Evolutionary conservation across 2,329 filamentous ascomycete genomes (phyloP).

Genomic region (Colletotrichum acutatum): DNA sequence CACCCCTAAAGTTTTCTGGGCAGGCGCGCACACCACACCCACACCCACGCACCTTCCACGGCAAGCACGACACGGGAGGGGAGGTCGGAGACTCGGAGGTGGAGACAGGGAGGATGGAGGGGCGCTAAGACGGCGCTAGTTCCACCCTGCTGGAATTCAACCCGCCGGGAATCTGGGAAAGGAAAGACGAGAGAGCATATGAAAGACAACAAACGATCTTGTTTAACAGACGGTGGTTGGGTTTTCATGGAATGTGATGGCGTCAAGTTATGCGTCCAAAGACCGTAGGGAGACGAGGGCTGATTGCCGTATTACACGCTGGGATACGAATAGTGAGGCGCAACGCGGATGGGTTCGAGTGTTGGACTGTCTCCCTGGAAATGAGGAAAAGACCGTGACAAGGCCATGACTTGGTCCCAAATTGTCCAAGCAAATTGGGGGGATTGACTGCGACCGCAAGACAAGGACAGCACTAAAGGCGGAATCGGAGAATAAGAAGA

Average conservation of each 20-base stretch:
- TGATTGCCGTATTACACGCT: background rate
- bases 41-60: too few species aligned
- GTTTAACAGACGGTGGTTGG: background rate
- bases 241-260: background rate
- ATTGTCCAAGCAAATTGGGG: background rate
- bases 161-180: background rate
- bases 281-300: background rate
- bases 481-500: background rate
- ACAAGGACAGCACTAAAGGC: background rate
- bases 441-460: background rate
- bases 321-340: background rate
- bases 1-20: background rate
- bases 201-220: background rate
- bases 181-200: background rate
- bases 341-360: background rate
- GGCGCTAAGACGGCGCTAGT: conserved; percentile 16
- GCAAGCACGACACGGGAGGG: background rate
- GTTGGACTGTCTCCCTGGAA: background rate
- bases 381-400: background rate
- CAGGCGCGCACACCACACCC: too few species aligned
- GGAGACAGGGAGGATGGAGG: too few species aligned
- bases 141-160: conserved; percentile 27
- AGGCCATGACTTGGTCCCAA: background rate
- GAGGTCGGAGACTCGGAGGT: background rate
- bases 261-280: background rate